Evolutionary conservation across 192 early-diverging fungal species (phyloP), one percentile per base, ranked within the genome.

Genomic region (Diversispora eburnea): DNA sequence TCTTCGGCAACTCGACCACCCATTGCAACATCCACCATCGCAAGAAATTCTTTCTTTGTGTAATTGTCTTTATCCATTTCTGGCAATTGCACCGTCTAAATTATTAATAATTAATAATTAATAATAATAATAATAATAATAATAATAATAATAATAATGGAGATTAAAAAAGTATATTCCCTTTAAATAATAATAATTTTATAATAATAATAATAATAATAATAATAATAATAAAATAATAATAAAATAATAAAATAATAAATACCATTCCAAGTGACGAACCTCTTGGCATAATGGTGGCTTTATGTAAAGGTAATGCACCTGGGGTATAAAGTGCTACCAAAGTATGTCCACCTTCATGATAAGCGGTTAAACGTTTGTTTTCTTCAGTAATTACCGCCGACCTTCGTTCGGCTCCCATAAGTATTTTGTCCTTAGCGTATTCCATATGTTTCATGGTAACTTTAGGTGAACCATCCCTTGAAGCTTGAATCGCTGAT

Each of bases 1-100:
- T 98, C 95, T 75, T 99, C 98, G 1, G 97, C 98, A 0, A 92
- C 95, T 4, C 97, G 87, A n/a, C 98, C 98, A 48, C 97, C 98
- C 96, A 99, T 96, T 75, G 90, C 92, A 15, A 99, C 95, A 81
- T 99, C 97, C 43, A 98, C 81, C 77, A 90, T 82, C 1, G 98
- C 96, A 58, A 92, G 62, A 67, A 92, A 91, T 78, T 98, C 95
- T 46, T 91, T 86, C 77, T 88, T 87, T 17, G 91, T 95, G 61
- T 83, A 87, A 56, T 87, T 84, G 42, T 92, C 83, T 82, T 90
- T 91, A 79, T 98, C 96, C 77, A 88, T 89, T 69, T 97, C 94
- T 4, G 98, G 98, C 68, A 99, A 79, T 81, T 96, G 95, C 13
- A 98, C 91, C 0, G 96, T 98, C 61, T 73, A 42, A 13, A 63